Evolutionary conservation across 345 rosid species (phyloP), one percentile per base, ranked within the genome.

Genomic region (Corchorus olitorius): DNA sequence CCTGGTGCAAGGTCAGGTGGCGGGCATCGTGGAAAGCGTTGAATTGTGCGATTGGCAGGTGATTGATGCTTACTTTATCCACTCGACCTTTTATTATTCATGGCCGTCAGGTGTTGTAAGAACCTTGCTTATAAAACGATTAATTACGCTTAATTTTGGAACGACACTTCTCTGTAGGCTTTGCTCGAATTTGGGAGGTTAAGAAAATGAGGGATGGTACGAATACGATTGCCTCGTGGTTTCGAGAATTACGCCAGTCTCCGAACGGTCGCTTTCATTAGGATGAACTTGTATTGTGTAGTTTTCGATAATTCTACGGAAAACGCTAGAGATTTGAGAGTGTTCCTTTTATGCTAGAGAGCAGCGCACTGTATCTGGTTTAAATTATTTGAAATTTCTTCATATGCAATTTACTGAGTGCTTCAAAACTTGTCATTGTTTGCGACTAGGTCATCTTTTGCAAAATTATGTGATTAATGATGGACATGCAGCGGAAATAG

Each of bases 1-100:
- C 92, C 93, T 84, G 93, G 93, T 82, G 89, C 92, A 20, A 85
- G 91, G 86, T 86, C 89, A 81, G 92, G 90, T 81, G 88, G 90
- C 77, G 91, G 89, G 89, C 82, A 85, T 81, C 91, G 89, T 43
- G 92, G 91, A 43, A 86, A 83, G 77, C 92, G 88, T 78, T 90
- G 84, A 87, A 69, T 82, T 70, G 81, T 77, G 77, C 66, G 48
- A 75, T 74, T 54, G 20, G 73, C 88, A 78, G 91, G 88, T 85
- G 91, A 84, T 74, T 79, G 70, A 76, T 76, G 74, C 76, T 73
- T 69, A 56, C 66, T 70, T 75, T 69, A 60, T 70, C 79, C 78
- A 55, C 78, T 75, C 76, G 79, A 82, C 83, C 70, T 75, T 78
- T 79, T 76, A 67, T 77, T 72, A 71, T 74, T 83, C 81, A 52